phyloP scores from a whole-genome alignment of 2,329 filamentous ascomycete species.

The Hypoxylon sp. region DNA sequence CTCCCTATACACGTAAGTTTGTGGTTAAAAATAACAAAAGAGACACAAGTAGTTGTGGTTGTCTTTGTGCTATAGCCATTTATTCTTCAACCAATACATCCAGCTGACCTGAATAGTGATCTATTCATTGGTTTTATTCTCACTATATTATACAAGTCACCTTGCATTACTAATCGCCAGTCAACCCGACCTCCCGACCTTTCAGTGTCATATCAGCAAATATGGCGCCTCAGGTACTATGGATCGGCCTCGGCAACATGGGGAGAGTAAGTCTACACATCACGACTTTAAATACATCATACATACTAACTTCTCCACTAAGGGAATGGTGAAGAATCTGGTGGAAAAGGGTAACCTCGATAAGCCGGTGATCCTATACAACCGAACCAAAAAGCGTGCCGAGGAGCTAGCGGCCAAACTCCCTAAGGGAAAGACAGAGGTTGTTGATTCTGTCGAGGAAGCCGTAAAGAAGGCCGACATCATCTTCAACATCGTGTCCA shows the following conservation, averaged over 20 bases:
- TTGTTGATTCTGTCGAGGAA: conserved; percentile 74
- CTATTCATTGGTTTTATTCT: background rate
- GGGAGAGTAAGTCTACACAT: conserved; percentile 73
- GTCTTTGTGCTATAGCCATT: background rate
- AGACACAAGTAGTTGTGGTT: background rate
- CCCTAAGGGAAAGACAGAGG: conserved; percentile 72
- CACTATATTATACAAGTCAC: conserved; percentile 5
- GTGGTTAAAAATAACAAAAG: background rate
- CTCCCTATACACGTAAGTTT: background rate
- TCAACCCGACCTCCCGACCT: background rate
- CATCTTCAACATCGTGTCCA: conserved; percentile 85
- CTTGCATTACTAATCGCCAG: conserved; percentile 4
- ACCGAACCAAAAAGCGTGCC: conserved; percentile 79
- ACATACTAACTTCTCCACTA: conserved; percentile 37
- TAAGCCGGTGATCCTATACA: conserved; percentile 82
- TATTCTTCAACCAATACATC: background rate
- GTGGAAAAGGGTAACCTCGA: conserved; percentile 81
- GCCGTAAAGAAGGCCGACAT: conserved; percentile 79
- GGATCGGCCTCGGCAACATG: conserved; percentile 91
- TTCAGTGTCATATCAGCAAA: conserved; percentile 7
- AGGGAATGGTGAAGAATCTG: conserved; percentile 90
- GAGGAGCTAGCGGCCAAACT: conserved; percentile 74
- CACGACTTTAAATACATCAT: background rate
- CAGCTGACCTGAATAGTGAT: conserved; percentile 3
- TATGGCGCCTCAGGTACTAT: conserved; percentile 76